These are phyloP conservation scores for Tilletia caries DNA, from an alignment of 1,284 basidiomycete genomes.

Conservation along the genomic window DNA sequence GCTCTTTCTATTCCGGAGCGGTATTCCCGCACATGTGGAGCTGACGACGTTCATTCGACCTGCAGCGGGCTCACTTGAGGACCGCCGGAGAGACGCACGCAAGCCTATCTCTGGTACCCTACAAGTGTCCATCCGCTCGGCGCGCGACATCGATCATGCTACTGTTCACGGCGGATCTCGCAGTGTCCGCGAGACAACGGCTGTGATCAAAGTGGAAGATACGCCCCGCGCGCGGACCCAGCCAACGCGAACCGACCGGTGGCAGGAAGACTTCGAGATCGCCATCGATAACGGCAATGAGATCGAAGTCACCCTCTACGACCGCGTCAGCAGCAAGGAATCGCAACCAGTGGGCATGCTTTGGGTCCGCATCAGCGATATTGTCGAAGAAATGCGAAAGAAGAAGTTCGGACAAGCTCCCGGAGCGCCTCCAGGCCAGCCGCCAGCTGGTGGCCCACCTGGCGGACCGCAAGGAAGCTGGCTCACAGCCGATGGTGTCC, in stretches of 20 bases:
- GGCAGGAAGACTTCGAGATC: conserved; percentile 97
- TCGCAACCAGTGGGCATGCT: conserved; percentile 89
- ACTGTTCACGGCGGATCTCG: conserved; percentile 62
- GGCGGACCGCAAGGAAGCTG: conserved; percentile 25
- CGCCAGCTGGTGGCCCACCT: conserved; percentile 31
- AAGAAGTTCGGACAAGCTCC: conserved; percentile 75
- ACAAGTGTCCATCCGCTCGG: conserved; percentile 79
- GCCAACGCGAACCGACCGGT: conserved; percentile 86
- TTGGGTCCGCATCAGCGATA: conserved; percentile 91
- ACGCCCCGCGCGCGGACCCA: conserved; percentile 88
- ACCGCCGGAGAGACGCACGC: conserved; percentile 81
- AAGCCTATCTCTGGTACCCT: conserved; percentile 93
- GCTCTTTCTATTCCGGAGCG: too few relatives aligned
- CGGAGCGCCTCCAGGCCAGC: conserved; percentile 56
- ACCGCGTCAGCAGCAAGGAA: conserved; percentile 73
- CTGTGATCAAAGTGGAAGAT: conserved; percentile 94
- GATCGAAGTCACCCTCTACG: conserved; percentile 93
- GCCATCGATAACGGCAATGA: conserved; percentile 97
- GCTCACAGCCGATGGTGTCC: conserved; percentile 48
- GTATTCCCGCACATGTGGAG: too few relatives aligned
- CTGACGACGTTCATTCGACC: neutral
- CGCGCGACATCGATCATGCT: conserved; percentile 91
- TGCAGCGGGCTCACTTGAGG: conserved; percentile 57
- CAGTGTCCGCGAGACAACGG: conserved; percentile 69
- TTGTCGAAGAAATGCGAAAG: conserved; percentile 87